Evolutionary conservation across 257 asterid genomes (phyloP).

Genomic region (Verbascum thapsus): DNA sequence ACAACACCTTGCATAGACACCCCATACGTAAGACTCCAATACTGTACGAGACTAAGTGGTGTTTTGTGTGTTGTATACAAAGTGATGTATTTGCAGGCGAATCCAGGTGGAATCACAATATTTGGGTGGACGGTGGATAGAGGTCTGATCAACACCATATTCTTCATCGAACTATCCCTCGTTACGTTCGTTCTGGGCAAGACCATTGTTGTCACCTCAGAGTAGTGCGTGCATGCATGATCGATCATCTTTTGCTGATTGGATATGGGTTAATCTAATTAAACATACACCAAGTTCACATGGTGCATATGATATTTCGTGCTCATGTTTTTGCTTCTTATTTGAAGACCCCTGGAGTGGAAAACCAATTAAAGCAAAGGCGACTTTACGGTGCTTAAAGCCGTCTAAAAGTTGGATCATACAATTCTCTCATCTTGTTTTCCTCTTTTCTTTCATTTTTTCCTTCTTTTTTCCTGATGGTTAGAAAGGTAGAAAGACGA

Average conservation of each 20-base stretch:
- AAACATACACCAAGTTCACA: not conserved
- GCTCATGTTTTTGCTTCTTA: no score
- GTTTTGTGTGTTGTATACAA: slow-evolving; percentile 25
- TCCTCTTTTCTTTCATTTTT: not conserved
- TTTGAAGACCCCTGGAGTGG: no score
- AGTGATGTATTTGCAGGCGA: slow-evolving; percentile 85
- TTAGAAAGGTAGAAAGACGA: no score
- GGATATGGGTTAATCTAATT: not conserved
- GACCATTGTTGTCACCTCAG: slow-evolving; percentile 55
- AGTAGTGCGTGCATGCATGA: no score
- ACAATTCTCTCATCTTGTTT: no score
- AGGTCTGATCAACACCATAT: slow-evolving; percentile 76
- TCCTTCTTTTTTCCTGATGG: not conserved
- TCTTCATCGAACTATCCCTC: slow-evolving; percentile 66
- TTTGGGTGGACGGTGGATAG: slow-evolving; percentile 89
- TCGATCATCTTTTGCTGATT: not conserved
- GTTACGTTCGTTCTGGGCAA: slow-evolving; percentile 72
- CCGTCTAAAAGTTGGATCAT: no score
- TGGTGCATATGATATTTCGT: no score
- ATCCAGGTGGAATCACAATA: slow-evolving; percentile 82
- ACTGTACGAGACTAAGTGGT: not conserved
- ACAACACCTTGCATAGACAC: no score
- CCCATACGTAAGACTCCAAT: no score
- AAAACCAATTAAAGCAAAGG: slow-evolving; percentile 1
- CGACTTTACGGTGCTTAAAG: no score